Base-by-base conservation (phyloP, 108 stramenopile species). In the Cyclotella baltica region DNA sequence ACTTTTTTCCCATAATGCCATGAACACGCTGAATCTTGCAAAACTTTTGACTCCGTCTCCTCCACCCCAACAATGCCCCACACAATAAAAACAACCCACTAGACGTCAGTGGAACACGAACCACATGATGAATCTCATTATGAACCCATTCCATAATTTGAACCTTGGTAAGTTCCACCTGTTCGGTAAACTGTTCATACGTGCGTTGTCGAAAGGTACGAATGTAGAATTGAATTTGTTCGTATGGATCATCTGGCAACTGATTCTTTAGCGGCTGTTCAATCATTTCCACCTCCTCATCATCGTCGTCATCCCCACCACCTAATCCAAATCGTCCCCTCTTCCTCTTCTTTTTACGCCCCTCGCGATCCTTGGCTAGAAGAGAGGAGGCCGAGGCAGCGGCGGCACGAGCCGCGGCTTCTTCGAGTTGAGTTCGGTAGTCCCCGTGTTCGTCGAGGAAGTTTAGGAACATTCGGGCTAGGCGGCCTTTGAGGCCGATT, bases 401-500 rank as follows among this genome's bases (percentile, higher is more conserved):
- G 0, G 83, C 76, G 0, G 83, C 83, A 0, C 83, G 67, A 19
- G 83, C 83, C 22, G 83, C 83, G 25, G 83, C 72, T 51, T 83
- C 72, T 43, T 83, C 83, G 67, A 83, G 83, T 33, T 47, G 43
- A 23, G 57, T 58, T 6, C 76, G 76, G 51, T 77, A 83, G 22
- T 83, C 72, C 67, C 76, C 76, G 53, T 83, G 83, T 31, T 83
- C 83, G 55, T 77, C 83, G 76, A 83, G 83, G 30, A 83, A 83
- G 51, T 83, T 73, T 19, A 83, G 83, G 76, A 83, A 77, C 61
- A 73, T 63, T 0, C 83, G 76, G 29, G 83, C 83, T 6, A 83
- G 28, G 0, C 68, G 72, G 35, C 52, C 76, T 73, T 83, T 83
- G 62, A 83, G 37, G 27, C 31, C 27, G 48, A 38, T 19, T 0